Conservation (phyloP, 371 early-diverging fungal genomes). For the Mucor plumbeus region DNA sequence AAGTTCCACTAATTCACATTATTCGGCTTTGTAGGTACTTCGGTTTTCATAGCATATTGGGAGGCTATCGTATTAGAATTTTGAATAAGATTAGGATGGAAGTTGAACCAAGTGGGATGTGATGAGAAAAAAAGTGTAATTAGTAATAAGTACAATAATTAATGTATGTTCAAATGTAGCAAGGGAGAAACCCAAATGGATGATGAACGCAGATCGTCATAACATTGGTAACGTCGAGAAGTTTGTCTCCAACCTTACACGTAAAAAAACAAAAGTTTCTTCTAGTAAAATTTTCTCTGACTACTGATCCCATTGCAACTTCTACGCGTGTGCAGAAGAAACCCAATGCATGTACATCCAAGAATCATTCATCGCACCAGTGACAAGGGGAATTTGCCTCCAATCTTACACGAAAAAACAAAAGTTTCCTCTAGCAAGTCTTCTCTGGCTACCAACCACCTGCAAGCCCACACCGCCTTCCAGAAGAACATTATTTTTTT, state of each 20-base stretch:
- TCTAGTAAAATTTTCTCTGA: constrained; percentile 28
- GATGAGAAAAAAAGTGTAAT: constrained; percentile 19
- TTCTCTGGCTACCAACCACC: constrained; percentile 27
- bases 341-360: constrained; percentile 25
- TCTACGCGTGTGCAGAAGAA: constrained; percentile 21
- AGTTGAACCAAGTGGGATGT: constrained; percentile 18
- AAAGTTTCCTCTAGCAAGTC: constrained; percentile 22
- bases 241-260: constrained; percentile 28
- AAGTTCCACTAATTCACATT: constrained; percentile 17
- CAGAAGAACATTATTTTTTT: constrained; percentile 20
- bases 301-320: constrained; percentile 25
- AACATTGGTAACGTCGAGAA: constrained; percentile 26
- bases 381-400: constrained; percentile 26
- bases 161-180: constrained; percentile 28
- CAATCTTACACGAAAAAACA: constrained; percentile 22
- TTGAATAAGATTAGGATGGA: constrained; percentile 22
- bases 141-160: constrained; percentile 21
- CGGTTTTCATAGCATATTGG: constrained; percentile 22
- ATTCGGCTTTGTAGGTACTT: constrained; percentile 18
- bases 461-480: constrained; percentile 24
- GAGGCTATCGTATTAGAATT: constrained; percentile 19
- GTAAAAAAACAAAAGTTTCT: constrained; percentile 26
- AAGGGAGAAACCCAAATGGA: constrained; percentile 29
- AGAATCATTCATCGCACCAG: constrained; percentile 25
- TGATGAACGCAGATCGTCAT: constrained; percentile 28